A percentile compares a stretch with the other conserved stretches of the same genome.
These are phyloP conservation scores for Silene latifolia DNA, from an alignment of 148 eudicot species.

Conservation along the genomic window DNA sequence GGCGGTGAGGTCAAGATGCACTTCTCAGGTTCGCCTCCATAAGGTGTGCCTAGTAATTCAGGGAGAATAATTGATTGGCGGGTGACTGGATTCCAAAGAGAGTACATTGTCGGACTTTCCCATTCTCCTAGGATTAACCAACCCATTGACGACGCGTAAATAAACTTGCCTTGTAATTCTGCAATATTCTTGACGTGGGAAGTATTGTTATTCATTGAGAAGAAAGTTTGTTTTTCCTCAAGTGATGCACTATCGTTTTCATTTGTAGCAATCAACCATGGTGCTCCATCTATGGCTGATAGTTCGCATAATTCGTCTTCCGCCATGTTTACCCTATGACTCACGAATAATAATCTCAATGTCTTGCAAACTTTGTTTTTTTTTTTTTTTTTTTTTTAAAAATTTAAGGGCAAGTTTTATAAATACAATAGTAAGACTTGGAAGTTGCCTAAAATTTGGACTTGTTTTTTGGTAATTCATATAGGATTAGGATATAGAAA, in stretches of 20 bases:
- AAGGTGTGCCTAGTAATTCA: not conserved
- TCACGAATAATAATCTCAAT: too few relatives aligned
- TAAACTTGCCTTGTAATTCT: not conserved
- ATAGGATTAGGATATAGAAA: too few relatives aligned
- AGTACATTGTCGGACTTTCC: not conserved
- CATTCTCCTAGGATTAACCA: constrained; percentile 2
- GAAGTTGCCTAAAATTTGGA: too few relatives aligned
- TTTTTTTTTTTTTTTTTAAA: too few relatives aligned
- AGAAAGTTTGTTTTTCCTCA: not conserved
- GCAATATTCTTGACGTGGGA: constrained; percentile 6
- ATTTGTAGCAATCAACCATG: not conserved
- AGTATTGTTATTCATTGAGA: not conserved
- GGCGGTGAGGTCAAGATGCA: not conserved
- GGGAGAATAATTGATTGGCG: not conserved
- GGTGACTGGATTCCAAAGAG: constrained; percentile 6
- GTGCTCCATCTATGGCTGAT: not conserved
- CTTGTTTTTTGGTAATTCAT: too few relatives aligned
- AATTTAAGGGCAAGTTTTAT: too few relatives aligned
- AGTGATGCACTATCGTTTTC: not conserved
- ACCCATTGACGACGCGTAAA: not conserved
- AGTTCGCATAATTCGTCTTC: too few relatives aligned
- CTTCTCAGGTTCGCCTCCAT: too few relatives aligned
- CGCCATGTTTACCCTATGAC: too few relatives aligned
- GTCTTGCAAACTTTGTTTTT: too few relatives aligned
- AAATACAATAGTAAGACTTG: too few relatives aligned